Evolutionary conservation across 2,329 filamentous ascomycete genomes (phyloP).

Genomic region (Zymoseptoria ardabiliae): DNA sequence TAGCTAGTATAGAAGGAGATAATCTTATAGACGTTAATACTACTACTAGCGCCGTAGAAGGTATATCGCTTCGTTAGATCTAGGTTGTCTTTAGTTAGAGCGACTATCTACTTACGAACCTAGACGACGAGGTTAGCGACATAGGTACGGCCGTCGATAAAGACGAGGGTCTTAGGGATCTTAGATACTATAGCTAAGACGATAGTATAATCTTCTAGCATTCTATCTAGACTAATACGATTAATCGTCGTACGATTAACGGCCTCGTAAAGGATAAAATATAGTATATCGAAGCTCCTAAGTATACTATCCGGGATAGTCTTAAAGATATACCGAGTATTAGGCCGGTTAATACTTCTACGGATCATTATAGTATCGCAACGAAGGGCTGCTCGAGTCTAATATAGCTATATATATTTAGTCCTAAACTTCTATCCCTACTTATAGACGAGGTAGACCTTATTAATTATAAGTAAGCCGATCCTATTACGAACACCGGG

Average conservation of each 20-base stretch:
- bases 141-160: background rate
- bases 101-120: background rate
- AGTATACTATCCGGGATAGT: background rate
- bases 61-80: background rate
- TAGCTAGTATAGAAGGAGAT: constrained; percentile 2
- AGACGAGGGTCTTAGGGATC: background rate
- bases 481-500: background rate
- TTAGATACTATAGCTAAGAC: background rate
- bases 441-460: background rate
- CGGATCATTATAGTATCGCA: background rate
- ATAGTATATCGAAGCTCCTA: background rate
- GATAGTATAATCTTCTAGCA: too few species aligned
- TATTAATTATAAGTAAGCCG: background rate
- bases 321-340: background rate
- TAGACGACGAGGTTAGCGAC: background rate
- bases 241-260: background rate
- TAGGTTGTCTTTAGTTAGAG: background rate
- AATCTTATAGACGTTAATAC: background rate
- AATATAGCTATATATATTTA: background rate
- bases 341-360: background rate
- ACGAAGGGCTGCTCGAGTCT: background rate
- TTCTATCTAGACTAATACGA: too few species aligned
- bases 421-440: background rate
- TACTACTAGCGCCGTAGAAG: background rate
- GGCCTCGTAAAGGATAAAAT: background rate